Conservation (phyloP, 1,284 basidiomycete genomes). For the Ustilago bromivora region DNA sequence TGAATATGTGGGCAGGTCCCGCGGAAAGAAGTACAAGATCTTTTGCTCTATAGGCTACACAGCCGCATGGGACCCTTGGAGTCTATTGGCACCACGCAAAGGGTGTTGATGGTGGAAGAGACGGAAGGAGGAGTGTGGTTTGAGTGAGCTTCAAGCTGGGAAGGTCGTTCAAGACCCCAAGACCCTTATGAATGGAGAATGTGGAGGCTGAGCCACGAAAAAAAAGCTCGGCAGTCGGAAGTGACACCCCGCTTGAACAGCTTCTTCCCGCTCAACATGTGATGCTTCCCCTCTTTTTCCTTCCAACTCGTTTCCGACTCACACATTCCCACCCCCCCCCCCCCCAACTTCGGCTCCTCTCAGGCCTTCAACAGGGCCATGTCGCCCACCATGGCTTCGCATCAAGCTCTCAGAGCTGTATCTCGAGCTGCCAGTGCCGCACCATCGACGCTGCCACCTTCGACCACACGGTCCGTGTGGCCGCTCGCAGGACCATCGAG, state of each 20-base stretch:
- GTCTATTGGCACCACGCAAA: neutral
- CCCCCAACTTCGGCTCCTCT: neutral
- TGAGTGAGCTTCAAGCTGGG: neutral
- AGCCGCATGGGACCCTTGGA: no score
- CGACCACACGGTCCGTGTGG: neutral
- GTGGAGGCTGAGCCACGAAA: constrained; percentile 36
- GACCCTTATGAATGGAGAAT: constrained; percentile 11
- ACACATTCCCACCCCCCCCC: no score
- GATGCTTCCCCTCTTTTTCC: neutral
- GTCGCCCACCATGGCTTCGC: neutral
- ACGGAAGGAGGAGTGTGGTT: neutral
- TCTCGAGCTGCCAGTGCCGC: neutral
- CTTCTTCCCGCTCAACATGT: neutral
- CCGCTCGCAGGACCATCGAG: constrained; percentile 1
- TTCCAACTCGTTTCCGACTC: neutral
- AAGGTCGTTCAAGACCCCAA: constrained; percentile 1
- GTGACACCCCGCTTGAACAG: neutral
- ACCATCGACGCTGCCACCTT: neutral
- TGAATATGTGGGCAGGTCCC: no score
- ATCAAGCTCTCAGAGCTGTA: neutral
- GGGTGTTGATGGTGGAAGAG: neutral
- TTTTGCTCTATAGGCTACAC: no score
- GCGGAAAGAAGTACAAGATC: neutral
- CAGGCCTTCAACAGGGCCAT: neutral
- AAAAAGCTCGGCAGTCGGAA: constrained; percentile 25